Evolutionary conservation across 148 eudicot species (phyloP).

Genomic region (Camellia lanceoleosa): DNA sequence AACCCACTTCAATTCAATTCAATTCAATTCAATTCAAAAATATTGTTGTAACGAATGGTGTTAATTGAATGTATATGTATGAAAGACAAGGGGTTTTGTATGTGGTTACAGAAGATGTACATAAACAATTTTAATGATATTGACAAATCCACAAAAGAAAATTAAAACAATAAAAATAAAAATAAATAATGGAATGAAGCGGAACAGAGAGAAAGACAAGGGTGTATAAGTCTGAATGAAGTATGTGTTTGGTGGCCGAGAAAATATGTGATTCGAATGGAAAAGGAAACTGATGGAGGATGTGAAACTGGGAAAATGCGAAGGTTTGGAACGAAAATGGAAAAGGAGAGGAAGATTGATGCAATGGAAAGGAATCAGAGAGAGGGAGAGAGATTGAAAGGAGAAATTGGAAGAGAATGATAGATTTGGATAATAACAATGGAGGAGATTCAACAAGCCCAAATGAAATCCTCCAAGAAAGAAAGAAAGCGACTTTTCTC

Average conservation of each 20-base stretch:
- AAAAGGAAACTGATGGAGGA: background rate
- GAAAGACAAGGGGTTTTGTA: background rate
- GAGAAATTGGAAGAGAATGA: background rate
- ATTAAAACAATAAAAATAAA: too few species aligned
- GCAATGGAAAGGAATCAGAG: background rate
- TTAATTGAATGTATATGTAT: background rate
- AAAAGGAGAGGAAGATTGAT: background rate
- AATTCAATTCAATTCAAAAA: background rate
- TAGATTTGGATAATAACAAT: too few species aligned
- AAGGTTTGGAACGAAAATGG: background rate
- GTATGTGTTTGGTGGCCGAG: background rate
- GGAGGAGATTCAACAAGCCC: too few species aligned
- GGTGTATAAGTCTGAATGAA: background rate
- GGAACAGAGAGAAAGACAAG: background rate
- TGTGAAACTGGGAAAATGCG: background rate
- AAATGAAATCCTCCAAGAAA: too few species aligned
- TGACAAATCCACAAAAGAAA: background rate
- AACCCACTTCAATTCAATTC: background rate
- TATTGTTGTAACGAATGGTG: background rate
- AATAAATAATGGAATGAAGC: background rate
- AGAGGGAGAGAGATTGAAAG: background rate
- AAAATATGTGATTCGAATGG: background rate
- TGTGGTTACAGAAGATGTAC: too few species aligned
- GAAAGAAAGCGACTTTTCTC: too few species aligned
- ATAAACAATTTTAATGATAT: background rate